Evolutionary conservation across 495 filamentous ascomycete genomes (phyloP), one percentile per base, ranked within the genome.

Genomic region (Achaetomiella virescens): DNA sequence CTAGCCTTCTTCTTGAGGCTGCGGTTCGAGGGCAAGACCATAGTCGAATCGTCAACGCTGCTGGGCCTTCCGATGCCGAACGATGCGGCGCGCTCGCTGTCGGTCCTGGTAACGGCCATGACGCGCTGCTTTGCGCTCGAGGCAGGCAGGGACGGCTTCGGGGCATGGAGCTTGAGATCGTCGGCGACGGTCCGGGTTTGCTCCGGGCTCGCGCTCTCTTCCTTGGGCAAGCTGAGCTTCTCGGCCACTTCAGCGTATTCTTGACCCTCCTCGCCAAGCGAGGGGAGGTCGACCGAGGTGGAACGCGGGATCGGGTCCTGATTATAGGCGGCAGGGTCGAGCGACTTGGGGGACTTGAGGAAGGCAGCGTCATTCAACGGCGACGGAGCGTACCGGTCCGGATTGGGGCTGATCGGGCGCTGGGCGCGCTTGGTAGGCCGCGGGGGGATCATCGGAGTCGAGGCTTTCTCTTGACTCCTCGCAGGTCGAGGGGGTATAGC

Each of bases 101-200:
- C 91, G 37, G 91, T 96, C 57, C 90, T 85, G 40, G 91, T 96
- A 42, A 97, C 90, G 2, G 81, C 71, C 62, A 86, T 82, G 49
- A 96, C 86, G 59, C 84, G 79, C 64, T 85, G 81, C 73, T 90
- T 92, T 45, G 90, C 90, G 63, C 83, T 89, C 18, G 82, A 82
- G 20, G 75, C 78, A 5, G 90, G 86, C 60, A 95, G 75, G 3
- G 90, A 91, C 6, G 91, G 89, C 71, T 85, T 95, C n/a, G 91
- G 91, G 48, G 90, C 90, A 72, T 95, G 84, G 25, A 97, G 81
- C 68, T 92, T 86, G 56, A 97, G 72, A 66, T 95, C 88, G 52
- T 82, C 83, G 61, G 81, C 84, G 44, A 95, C 76, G 60, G 87
- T 91, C 60, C 87, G 84, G 35, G 85, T 91, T 65, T 93, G 84